These are phyloP conservation scores for Globisporangium echinulatum DNA, from an alignment of 352 stramenopile species.

Conservation along the genomic window DNA sequence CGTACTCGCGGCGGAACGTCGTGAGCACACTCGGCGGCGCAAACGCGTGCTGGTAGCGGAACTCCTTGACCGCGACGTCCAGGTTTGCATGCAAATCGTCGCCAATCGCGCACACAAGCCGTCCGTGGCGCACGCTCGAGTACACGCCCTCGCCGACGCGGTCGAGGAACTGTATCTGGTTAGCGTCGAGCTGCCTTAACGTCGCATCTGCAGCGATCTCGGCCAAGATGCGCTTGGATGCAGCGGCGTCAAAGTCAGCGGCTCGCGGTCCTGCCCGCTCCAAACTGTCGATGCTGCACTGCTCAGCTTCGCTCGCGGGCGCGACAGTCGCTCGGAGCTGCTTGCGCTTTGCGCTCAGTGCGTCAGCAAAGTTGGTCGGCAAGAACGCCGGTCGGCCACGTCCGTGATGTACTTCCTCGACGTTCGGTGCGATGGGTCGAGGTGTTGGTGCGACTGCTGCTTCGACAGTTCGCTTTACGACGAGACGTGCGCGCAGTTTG, in stretches of 20 bases:
- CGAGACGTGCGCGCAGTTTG: constrained; percentile 26
- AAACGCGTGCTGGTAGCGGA: constrained; percentile 21
- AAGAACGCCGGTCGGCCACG: constrained; percentile 8
- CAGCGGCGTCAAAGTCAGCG: not conserved
- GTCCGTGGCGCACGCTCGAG: constrained; percentile 21
- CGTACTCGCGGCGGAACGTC: constrained; percentile 31
- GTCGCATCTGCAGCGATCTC: constrained; percentile 16
- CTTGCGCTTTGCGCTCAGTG: constrained; percentile 31
- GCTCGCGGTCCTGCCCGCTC: not conserved
- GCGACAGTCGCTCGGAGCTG: constrained; percentile 30
- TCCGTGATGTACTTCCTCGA: not conserved
- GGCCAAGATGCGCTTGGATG: constrained; percentile 13
- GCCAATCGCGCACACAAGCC: constrained; percentile 2
- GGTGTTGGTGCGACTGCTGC: constrained; percentile 2
- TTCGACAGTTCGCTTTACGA: constrained; percentile 13
- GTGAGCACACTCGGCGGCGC: constrained; percentile 25
- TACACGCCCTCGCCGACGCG: constrained; percentile 27
- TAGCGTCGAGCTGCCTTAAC: constrained; percentile 6
- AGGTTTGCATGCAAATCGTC: not conserved
- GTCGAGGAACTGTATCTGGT: constrained; percentile 13
- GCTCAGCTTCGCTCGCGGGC: constrained; percentile 4
- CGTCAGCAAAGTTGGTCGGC: constrained; percentile 23
- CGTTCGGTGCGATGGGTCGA: too few species aligned
- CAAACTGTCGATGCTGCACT: not conserved
- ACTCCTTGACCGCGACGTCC: constrained; percentile 32